Evolutionary conservation across 2,329 filamentous ascomycete genomes (phyloP), one percentile per base, ranked within the genome.

Genomic region (Periconia digitata): DNA sequence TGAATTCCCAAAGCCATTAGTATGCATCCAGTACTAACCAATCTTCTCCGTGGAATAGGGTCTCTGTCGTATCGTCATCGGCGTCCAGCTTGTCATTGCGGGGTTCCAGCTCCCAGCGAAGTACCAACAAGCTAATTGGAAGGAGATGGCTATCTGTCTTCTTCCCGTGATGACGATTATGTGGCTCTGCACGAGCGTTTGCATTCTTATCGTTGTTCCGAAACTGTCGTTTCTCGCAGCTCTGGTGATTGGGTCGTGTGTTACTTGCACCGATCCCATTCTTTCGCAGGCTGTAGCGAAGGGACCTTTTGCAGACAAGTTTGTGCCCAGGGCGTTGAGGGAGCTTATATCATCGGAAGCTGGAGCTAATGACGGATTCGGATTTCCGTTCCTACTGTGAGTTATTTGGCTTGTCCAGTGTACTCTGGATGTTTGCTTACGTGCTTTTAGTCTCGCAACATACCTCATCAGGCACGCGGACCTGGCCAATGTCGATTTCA

Each of bases 181-280:
- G 91, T 96, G 92, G 92, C 59, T 95, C 8, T 74, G 79, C 17
- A 94, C 88, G n/a, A 89, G 86, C 57, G 73, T 94, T 1, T 70
- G 96, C 2, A 77, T 95, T 37, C 96, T 86, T 84, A 87, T 72
- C 0, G 72, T 96, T 53, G 83, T 92, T 1, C 89, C 89, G 0
- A 74, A 84, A 42, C 75, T 92, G 15, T 77, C 76, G 22, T 89
- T 94, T 54, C 76, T 96, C 1, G 87, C 94, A 56, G 88, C 92
- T 0, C 77, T 96, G 10, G 87, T 85, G 15, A 77, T 95, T 10
- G 91, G 85, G 1, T 88, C 91, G 0, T 95, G 91, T 63, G 85
- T 96, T n/a, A 94, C 92, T 2, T 92, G 91, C 0, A 96, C 92
- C 0, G 92, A 96, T 61, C 92, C 92, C 0, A 85, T 96, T 1